phyloP scores from a whole-genome alignment of 2,329 filamentous ascomycete species.

The Sarocladium oryzae region DNA sequence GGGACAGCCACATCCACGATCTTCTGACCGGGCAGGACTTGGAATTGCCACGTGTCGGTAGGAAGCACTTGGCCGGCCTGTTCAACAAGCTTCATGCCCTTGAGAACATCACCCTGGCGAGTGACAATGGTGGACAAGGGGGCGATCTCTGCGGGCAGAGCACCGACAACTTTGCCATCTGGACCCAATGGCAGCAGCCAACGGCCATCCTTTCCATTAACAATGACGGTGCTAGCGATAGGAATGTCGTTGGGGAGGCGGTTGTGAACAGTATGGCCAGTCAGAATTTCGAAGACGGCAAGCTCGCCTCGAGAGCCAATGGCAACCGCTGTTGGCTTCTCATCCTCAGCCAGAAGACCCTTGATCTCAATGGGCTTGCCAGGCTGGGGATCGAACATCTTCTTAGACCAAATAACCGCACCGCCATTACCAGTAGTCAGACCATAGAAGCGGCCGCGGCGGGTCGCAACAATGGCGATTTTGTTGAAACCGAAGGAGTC shows the following conservation, averaged over 20 bases:
- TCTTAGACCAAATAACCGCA: slow-evolving; percentile 66
- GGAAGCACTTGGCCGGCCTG: slow-evolving; percentile 35
- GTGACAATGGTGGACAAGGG: slow-evolving; percentile 51
- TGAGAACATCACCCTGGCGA: slow-evolving; percentile 40
- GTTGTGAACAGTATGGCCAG: slow-evolving; percentile 33
- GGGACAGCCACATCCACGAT: slow-evolving; percentile 63
- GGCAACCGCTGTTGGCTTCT: slow-evolving; percentile 42
- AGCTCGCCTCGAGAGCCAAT: slow-evolving; percentile 57
- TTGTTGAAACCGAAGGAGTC: slow-evolving; percentile 89
- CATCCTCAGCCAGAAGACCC: slow-evolving; percentile 55
- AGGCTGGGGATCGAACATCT: slow-evolving; percentile 50
- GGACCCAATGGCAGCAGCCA: slow-evolving; percentile 48
- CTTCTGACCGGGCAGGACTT: slow-evolving; percentile 56
- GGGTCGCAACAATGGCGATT: slow-evolving; percentile 72
- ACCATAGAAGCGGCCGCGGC: slow-evolving; percentile 71
- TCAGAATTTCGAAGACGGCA: slow-evolving; percentile 46
- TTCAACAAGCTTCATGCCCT: slow-evolving; percentile 46
- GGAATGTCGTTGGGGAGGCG: slow-evolving; percentile 3
- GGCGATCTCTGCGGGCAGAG: slow-evolving; percentile 37
- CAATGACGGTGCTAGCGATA: slow-evolving; percentile 38
- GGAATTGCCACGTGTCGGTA: slow-evolving; percentile 65
- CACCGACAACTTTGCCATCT: slow-evolving; percentile 39
- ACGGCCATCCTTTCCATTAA: slow-evolving; percentile 45
- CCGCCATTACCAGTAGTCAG: slow-evolving; percentile 72
- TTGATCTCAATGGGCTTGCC: slow-evolving; percentile 59